Conservation (phyloP, 2,329 filamentous ascomycete genomes). For the Monosporascus sp. region DNA sequence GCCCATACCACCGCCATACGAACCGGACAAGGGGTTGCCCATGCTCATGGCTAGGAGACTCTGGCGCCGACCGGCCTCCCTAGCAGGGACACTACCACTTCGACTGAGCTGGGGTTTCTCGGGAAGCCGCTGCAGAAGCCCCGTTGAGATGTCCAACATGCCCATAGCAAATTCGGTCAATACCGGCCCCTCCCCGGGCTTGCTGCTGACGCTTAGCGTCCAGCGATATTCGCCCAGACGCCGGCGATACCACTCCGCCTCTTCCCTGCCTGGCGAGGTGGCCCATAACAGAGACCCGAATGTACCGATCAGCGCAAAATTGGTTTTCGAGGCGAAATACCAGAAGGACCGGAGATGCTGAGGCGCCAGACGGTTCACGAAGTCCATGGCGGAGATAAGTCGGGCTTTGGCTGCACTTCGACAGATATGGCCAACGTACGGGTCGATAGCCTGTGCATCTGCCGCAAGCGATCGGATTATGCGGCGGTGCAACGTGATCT, state of each 20-base stretch:
- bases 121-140: conserved; percentile 62
- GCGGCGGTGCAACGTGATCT: conserved; percentile 87
- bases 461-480: conserved; percentile 75
- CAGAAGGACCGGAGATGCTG: conserved; percentile 87
- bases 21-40: conserved; percentile 21
- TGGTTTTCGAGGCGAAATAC: conserved; percentile 83
- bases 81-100: conserved; percentile 44
- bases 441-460: conserved; percentile 49
- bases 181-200: conserved; percentile 55
- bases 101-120: conserved; percentile 64
- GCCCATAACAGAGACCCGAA: conserved; percentile 89
- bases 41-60: conserved; percentile 33
- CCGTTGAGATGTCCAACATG: conserved; percentile 68
- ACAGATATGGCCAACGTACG: conserved; percentile 86
- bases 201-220: conserved; percentile 83
- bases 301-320: conserved; percentile 91
- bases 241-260: conserved; percentile 87
- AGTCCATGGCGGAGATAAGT: conserved; percentile 93
- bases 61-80: conserved; percentile 33
- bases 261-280: conserved; percentile 79
- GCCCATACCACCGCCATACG: conserved; percentile 35
- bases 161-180: conserved; percentile 69
- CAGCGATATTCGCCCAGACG: conserved; percentile 86
- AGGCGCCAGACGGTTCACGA: conserved; percentile 86
- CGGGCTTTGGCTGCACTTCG: conserved; percentile 90